Evolutionary conservation across 2,329 filamentous ascomycete species (phyloP), one percentile per base, ranked within the genome.

Genomic region (Colletotrichum camelliae): DNA sequence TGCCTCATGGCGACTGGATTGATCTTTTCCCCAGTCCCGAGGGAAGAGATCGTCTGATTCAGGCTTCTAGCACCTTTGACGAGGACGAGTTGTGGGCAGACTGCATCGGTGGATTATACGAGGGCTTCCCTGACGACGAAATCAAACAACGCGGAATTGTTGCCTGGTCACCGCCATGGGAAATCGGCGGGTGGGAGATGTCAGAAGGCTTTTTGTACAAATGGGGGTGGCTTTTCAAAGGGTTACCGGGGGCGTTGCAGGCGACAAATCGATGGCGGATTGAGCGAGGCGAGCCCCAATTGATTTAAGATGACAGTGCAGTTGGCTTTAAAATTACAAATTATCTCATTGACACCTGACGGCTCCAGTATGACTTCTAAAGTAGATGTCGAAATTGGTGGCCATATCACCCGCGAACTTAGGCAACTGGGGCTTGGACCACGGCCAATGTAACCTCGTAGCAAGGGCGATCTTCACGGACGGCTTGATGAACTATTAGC

Each of bases 41-140:
- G 68, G 81, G 77, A 78, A 80, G 87, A 55, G 86, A 88, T 79
- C 80, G 81, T 73, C 78, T 87, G 67, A 87, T 88, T 77, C 82
- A 57, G 7, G 81, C 81, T 43, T 74, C 80, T 18, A 81, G 81
- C 67, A 81, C 79, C 27, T 87, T 86, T 43, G 85, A 88, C 72
- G 85, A 86, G 39, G 85, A 86, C 70, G 86, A 85, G 15, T 80
- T 88, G 15, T 87, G 86, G 84, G 79, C 81, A 13, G 87, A 88
- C 79, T 82, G 81, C 48, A 81, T 86, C 69, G 86, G 86, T 4
- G 86, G 85, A 1, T 77, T 88, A 24, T 88, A 81, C 77, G 85
- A 88, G 76, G 85, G 86, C 8, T 87, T 85, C 74, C 85, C 85
- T 2, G 84, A 85, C 66, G 81, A 85, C 43, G 86, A 87, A 78